phyloP scores from a whole-genome alignment of 305 asterid genomes.

The Fraxinus platypoda region DNA sequence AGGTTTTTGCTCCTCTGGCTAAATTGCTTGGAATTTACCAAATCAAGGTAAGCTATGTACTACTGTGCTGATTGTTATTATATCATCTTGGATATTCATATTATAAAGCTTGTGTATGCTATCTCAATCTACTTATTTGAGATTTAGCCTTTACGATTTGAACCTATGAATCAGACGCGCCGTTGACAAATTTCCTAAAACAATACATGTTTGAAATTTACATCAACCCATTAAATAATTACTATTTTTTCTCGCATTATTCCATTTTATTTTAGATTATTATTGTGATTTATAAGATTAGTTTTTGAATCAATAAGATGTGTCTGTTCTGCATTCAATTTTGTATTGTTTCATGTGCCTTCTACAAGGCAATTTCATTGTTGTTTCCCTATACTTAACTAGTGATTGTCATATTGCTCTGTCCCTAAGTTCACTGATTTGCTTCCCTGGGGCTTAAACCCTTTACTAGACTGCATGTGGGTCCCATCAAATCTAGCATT shows the following conservation, averaged over 20 bases:
- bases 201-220: not conserved
- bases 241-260: not conserved
- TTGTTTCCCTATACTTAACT: too few relatives aligned
- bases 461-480: too few relatives aligned
- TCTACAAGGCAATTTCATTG: too few relatives aligned
- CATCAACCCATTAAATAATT: not conserved
- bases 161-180: not conserved
- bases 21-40: constrained; percentile 91
- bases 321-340: not conserved
- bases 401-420: too few relatives aligned
- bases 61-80: not conserved
- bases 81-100: not conserved
- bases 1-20: constrained; percentile 92
- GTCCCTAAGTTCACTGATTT: too few relatives aligned
- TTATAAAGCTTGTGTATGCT: not conserved
- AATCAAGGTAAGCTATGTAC: constrained; percentile 54
- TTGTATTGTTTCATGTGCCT: too few relatives aligned
- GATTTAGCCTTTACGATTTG: not conserved
- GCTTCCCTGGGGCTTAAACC: too few relatives aligned
- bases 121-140: not conserved
- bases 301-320: not conserved
- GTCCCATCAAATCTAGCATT: too few relatives aligned
- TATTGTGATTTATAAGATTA: not conserved
- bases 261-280: not conserved
- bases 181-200: not conserved